These are phyloP conservation scores for Rhododendron ovatum DNA, from an alignment of 148 eudicot genomes.

Conservation along the genomic window DNA sequence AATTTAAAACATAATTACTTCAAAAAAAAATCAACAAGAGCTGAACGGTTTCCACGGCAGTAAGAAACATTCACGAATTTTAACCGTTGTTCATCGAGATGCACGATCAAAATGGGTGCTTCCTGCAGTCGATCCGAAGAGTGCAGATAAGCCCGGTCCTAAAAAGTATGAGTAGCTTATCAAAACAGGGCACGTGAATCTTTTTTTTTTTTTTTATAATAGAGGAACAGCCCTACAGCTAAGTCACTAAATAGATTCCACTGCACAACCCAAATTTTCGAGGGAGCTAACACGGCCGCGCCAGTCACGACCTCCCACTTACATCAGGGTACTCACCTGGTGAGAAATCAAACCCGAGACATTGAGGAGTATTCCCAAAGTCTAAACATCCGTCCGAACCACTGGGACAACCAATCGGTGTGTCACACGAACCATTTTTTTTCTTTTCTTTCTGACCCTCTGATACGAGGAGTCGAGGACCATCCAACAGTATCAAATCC, in stretches of 20 bases:
- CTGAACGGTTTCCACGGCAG: not conserved
- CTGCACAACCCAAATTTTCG: too few relatives aligned
- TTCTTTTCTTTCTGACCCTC: not conserved
- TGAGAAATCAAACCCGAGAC: too few relatives aligned
- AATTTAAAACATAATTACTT: too few relatives aligned
- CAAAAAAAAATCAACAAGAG: too few relatives aligned
- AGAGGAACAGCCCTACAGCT: too few relatives aligned
- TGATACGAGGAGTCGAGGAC: not conserved
- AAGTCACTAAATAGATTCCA: too few relatives aligned
- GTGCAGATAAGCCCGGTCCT: not conserved
- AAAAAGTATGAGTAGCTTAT: not conserved
- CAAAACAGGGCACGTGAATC: not conserved
- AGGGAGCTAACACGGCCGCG: rapidly evolving
- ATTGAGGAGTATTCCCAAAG: too few relatives aligned
- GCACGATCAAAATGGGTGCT: not conserved
- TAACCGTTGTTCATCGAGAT: not conserved
- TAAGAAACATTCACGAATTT: not conserved
- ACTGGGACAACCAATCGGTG: too few relatives aligned
- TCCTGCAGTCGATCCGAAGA: not conserved
- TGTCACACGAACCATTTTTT: not conserved
- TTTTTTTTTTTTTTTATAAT: too few relatives aligned
- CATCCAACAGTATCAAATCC: not conserved
- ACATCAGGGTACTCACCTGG: too few relatives aligned
- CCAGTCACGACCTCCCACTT: too few relatives aligned
- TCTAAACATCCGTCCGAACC: too few relatives aligned